Percentiles rank a stretch among this genome's conserved stretches.
phyloP scores from a whole-genome alignment of 2,329 filamentous ascomycete genomes.

The Fusarium sp. region DNA sequence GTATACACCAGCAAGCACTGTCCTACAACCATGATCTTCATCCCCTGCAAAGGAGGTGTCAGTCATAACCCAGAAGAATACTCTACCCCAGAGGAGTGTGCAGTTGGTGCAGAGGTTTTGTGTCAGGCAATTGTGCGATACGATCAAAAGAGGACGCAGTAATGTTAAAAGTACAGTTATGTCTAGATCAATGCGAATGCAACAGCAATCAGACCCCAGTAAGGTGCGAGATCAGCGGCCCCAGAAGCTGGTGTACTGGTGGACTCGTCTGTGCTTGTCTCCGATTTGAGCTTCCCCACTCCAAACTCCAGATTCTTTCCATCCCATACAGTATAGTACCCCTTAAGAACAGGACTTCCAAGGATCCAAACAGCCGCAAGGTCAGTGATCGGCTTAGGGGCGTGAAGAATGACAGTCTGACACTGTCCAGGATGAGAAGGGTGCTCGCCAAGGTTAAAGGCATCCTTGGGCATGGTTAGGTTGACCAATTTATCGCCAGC shows the following conservation, averaged over 20 bases:
- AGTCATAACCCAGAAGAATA: slow-evolving; percentile 51
- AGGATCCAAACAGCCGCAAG: slow-evolving; percentile 49
- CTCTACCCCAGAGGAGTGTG: slow-evolving; percentile 53
- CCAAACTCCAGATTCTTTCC: slow-evolving; percentile 1
- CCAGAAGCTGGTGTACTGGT: background rate
- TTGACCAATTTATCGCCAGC: background rate
- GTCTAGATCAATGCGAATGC: background rate
- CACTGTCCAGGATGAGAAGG: slow-evolving; percentile 43
- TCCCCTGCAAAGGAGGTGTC: slow-evolving; percentile 52
- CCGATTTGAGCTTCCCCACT: background rate
- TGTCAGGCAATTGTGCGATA: slow-evolving; percentile 47
- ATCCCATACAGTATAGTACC: slow-evolving; percentile 52
- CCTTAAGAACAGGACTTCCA: slow-evolving; percentile 54
- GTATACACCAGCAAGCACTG: slow-evolving; percentile 51
- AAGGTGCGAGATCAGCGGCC: background rate
- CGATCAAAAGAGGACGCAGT: slow-evolving; percentile 38
- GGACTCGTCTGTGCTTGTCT: background rate
- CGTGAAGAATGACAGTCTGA: slow-evolving; percentile 51
- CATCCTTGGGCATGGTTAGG: background rate
- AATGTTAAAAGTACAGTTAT: background rate
- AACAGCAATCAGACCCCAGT: background rate
- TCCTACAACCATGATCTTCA: slow-evolving; percentile 55
- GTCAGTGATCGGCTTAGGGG: slow-evolving; percentile 35
- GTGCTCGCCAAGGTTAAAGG: background rate
- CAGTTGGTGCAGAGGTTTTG: slow-evolving; percentile 45